These are phyloP conservation scores for Tricholoma terreum DNA, from an alignment of 768 basidiomycete species.

Conservation along the genomic window DNA sequence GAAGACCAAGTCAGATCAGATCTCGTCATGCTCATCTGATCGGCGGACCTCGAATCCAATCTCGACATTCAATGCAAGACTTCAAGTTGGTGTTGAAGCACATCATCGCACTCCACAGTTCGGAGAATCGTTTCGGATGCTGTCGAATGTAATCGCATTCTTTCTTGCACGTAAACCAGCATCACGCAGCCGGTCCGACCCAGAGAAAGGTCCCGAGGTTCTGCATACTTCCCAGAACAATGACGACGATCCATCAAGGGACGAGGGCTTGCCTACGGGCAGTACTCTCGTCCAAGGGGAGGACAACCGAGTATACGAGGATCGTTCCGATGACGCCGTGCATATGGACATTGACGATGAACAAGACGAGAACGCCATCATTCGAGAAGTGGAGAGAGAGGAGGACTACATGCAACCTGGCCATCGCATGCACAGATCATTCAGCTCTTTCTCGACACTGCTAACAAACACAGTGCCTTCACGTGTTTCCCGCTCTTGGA, in stretches of 20 bases:
- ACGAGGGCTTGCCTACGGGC: neutral
- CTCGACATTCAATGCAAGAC: neutral
- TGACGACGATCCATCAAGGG: slow-evolving; percentile 12
- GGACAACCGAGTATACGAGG: neutral
- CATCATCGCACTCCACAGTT: too few relatives aligned
- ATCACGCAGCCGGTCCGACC: slow-evolving; percentile 8
- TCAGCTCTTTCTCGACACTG: neutral
- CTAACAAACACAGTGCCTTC: neutral
- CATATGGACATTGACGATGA: neutral
- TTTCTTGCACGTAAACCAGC: slow-evolving; percentile 9
- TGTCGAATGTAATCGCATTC: slow-evolving; percentile 13
- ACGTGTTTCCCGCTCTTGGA: slow-evolving; percentile 11
- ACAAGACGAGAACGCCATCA: slow-evolving; percentile 1
- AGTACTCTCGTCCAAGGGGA: neutral
- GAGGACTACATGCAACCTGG: neutral
- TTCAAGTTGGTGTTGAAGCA: neutral
- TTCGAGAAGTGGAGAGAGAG: slow-evolving; percentile 6
- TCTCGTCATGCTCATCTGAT: too few relatives aligned
- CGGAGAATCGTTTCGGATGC: neutral
- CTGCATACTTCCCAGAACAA: neutral
- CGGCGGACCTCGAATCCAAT: neutral
- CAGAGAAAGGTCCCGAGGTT: slow-evolving; percentile 13
- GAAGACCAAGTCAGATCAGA: neutral
- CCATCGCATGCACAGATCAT: neutral
- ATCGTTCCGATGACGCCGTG: neutral